Evolutionary conservation across 805 yeast genomes (phyloP).

Genomic region (Lachancea fermentati): DNA sequence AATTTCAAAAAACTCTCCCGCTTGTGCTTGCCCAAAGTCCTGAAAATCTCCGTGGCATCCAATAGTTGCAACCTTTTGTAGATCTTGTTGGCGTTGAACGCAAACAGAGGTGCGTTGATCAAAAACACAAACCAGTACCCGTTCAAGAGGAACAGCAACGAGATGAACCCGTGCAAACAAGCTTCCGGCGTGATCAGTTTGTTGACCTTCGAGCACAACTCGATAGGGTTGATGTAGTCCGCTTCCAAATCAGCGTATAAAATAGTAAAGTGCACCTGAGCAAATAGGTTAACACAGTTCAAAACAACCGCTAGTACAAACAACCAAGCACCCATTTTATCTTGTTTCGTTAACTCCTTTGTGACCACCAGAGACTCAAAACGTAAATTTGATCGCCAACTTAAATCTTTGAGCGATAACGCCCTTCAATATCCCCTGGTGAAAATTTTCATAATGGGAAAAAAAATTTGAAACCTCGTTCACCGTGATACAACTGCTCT

Average conservation of each 20-base stretch:
- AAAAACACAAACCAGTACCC: constrained; percentile 92
- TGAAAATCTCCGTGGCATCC: constrained; percentile 96
- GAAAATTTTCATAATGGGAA: neutral
- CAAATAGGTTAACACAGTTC: constrained; percentile 82
- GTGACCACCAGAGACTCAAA: neutral
- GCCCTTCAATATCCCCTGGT: neutral
- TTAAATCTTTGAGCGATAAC: neutral
- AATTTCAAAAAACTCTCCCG: constrained; percentile 85
- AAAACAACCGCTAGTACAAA: constrained; percentile 51
- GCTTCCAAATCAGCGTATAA: constrained; percentile 92
- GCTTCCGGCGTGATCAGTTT: constrained; percentile 89
- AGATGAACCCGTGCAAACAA: constrained; percentile 64
- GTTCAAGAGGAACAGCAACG: constrained; percentile 66
- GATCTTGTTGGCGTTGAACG: constrained; percentile 77
- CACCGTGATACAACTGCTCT: neutral
- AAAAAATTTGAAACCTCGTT: neutral
- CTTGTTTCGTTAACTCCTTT: neutral
- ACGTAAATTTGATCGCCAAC: neutral
- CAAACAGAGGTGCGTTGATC: constrained; percentile 75
- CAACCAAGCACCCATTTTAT: constrained; percentile 19
- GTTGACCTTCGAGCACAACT: constrained; percentile 88
- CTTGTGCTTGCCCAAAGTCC: constrained; percentile 90
- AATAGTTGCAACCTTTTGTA: constrained; percentile 74
- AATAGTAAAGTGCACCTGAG: constrained; percentile 92
- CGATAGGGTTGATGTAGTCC: constrained; percentile 96